Evolutionary conservation across 2,329 filamentous ascomycete genomes (phyloP).

Genomic region (Aspergillus fructus): DNA sequence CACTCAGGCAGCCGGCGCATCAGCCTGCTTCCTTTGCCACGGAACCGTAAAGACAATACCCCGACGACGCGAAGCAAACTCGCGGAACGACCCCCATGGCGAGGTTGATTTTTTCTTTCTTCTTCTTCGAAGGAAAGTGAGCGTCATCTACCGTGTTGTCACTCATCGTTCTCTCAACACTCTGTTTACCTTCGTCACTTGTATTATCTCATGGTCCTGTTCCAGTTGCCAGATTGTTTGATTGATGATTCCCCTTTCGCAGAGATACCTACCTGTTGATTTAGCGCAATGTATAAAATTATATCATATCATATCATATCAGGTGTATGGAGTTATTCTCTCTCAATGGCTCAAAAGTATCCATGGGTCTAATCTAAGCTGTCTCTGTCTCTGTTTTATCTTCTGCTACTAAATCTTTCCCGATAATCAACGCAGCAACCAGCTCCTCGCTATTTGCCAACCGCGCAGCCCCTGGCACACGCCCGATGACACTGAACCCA

Average conservation of each 20-base stretch:
- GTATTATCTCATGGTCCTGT: constrained; percentile 13
- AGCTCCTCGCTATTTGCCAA: constrained; percentile 36
- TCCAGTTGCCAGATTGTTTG: constrained; percentile 8
- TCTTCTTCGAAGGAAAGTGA: not conserved
- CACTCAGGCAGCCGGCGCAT: constrained; percentile 38
- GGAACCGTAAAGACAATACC: constrained; percentile 30
- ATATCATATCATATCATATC: constrained; percentile 1
- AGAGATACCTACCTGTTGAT: constrained; percentile 8
- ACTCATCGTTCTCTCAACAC: constrained; percentile 10
- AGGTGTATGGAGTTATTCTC: constrained; percentile 9
- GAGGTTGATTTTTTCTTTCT: constrained; percentile 18
- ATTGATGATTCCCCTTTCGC: constrained; percentile 14
- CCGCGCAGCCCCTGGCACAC: constrained; percentile 37
- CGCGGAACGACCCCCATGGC: constrained; percentile 38
- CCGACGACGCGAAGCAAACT: constrained; percentile 24
- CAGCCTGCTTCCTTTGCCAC: constrained; percentile 43
- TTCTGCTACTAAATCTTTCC: constrained; percentile 24
- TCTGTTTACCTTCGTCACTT: constrained; percentile 3
- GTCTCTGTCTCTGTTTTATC: not conserved
- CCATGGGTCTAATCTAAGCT: not conserved
- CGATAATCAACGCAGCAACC: constrained; percentile 42
- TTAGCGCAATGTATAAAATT: constrained; percentile 13
- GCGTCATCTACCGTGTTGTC: constrained; percentile 18
- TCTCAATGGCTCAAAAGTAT: not conserved
- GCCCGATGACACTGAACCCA: constrained; percentile 38